Evolutionary conservation across 2,329 filamentous ascomycete genomes (phyloP).

Genomic region (Sarocladium oryzae): DNA sequence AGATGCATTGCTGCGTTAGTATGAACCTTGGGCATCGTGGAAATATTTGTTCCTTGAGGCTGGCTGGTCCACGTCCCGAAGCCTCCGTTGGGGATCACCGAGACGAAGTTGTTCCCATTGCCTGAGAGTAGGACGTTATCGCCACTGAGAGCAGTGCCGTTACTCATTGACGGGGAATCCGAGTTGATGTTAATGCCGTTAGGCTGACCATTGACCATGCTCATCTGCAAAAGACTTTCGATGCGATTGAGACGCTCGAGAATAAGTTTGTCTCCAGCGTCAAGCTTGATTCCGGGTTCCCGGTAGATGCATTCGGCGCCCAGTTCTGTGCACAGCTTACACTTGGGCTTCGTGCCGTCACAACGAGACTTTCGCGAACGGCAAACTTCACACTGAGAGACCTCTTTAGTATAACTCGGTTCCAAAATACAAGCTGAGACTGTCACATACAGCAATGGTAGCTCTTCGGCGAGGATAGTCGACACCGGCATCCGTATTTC

Average conservation of each 20-base stretch:
- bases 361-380: conserved; percentile 74
- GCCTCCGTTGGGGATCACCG: conserved; percentile 54
- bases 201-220: conserved; percentile 43
- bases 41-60: conserved; percentile 57
- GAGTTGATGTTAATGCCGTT: conserved; percentile 51
- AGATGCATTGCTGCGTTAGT: conserved; percentile 75
- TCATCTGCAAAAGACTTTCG: conserved; percentile 71
- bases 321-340: conserved; percentile 75
- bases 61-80: conserved; percentile 64
- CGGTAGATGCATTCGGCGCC: conserved; percentile 79
- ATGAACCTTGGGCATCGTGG: conserved; percentile 79
- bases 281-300: conserved; percentile 80
- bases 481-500: conserved; percentile 53
- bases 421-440: background rate
- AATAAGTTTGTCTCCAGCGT: conserved; percentile 81
- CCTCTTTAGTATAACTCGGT: no score
- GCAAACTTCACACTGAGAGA: conserved; percentile 68
- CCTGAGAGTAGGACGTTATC: conserved; percentile 42
- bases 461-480: conserved; percentile 60
- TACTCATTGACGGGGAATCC: conserved; percentile 59
- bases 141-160: conserved; percentile 53
- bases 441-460: conserved; percentile 54
- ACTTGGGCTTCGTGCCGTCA: conserved; percentile 74
- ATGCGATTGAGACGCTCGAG: conserved; percentile 72
- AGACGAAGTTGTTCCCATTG: conserved; percentile 40